These are phyloP conservation scores for Cladophialophora carrionii DNA, from an alignment of 2,329 filamentous ascomycete genomes.

Conservation along the genomic window DNA sequence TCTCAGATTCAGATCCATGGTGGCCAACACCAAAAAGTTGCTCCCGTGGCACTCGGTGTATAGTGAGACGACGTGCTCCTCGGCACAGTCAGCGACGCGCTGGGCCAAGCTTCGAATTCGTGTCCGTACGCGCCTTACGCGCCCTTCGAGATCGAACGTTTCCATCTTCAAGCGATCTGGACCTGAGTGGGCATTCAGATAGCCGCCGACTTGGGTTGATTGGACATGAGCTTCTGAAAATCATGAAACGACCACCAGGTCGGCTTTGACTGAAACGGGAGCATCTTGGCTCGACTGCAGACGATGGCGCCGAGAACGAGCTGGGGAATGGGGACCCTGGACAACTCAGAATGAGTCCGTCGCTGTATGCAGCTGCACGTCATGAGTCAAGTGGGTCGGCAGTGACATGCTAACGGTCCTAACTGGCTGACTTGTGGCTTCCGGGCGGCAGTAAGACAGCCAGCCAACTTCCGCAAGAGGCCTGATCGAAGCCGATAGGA, in stretches of 20 bases:
- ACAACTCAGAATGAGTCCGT: neutral
- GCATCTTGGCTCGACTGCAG: neutral
- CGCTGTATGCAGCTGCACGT: conserved; percentile 18
- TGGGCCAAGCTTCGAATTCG: neutral
- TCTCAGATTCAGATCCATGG: too few species aligned
- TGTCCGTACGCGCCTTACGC: conserved; percentile 2
- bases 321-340: neutral
- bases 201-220: conserved; percentile 6
- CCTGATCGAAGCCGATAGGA: conserved; percentile 24
- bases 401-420: conserved; percentile 3
- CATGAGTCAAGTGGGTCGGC: conserved; percentile 13
- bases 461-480: conserved; percentile 21
- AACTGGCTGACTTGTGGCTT: conserved; percentile 23
- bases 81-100: neutral
- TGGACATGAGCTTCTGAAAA: conserved; percentile 5
- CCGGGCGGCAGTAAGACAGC: conserved; percentile 30
- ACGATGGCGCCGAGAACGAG: neutral
- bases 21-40: neutral
- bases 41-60: neutral
- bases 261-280: neutral
- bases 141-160: neutral
- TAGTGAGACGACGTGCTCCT: neutral
- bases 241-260: conserved; percentile 11
- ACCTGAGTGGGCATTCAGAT: neutral
- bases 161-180: conserved; percentile 1